Evolutionary conservation across 108 stramenopile genomes (phyloP).

Genomic region (Pseudonitzschia multiseries): DNA sequence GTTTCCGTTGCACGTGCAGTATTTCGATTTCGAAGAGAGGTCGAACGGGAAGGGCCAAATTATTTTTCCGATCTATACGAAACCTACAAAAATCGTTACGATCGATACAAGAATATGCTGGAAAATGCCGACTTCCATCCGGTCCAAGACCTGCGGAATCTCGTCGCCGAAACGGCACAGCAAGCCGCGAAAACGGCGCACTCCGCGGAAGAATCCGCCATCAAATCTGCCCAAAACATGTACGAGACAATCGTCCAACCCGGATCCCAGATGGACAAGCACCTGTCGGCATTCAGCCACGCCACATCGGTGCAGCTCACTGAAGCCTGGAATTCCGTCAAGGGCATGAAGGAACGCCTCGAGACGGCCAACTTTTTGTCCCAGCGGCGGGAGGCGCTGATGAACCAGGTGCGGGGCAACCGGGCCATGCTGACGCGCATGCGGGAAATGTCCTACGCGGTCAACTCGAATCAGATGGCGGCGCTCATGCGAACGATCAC

Average conservation of each 20-base stretch:
- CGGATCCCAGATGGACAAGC: conserved; percentile 72
- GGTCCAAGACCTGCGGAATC: conserved; percentile 65
- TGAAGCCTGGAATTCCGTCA: conserved; percentile 81
- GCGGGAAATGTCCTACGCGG: conserved; percentile 66
- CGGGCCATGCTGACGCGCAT: conserved; percentile 64
- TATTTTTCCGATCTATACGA: conserved; percentile 84
- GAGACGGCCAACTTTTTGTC: conserved; percentile 75
- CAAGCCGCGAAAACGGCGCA: conserved; percentile 33
- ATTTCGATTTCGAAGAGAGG: conserved; percentile 64
- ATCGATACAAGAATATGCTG: conserved; percentile 52
- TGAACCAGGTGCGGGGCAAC: conserved; percentile 74
- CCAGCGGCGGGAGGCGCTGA: conserved; percentile 48
- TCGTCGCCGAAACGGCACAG: conserved; percentile 63
- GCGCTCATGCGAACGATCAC: conserved; percentile 82
- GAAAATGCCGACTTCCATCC: conserved; percentile 60
- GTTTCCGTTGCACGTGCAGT: conserved; percentile 24
- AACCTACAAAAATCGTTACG: conserved; percentile 67
- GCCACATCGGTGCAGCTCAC: conserved; percentile 65
- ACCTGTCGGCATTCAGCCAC: conserved; percentile 63
- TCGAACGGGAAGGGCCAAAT: conserved; percentile 54
- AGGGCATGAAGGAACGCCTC: conserved; percentile 70
- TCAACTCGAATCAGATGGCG: conserved; percentile 84
- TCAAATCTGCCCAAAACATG: conserved; percentile 57
- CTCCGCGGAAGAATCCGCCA: conserved; percentile 67
- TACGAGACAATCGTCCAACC: conserved; percentile 73